phyloP scores from a whole-genome alignment of 345 rosid genomes.

The Camelina sativa region DNA sequence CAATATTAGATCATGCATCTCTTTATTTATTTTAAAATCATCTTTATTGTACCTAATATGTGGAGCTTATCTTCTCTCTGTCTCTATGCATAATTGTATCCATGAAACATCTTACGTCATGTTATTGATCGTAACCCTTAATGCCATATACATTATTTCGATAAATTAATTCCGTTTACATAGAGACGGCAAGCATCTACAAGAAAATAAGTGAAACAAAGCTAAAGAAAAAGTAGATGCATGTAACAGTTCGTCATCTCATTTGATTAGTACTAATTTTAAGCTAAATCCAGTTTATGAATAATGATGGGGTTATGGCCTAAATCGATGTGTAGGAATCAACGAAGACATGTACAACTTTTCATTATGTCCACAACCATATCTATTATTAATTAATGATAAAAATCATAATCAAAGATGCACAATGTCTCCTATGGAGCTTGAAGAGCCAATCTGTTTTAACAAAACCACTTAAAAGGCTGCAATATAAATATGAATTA shows the following conservation, averaged over 20 bases:
- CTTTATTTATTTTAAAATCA: neutral
- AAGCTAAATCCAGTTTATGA: conserved; percentile 12
- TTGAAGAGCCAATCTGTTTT: conserved; percentile 44
- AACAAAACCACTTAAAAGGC: conserved; percentile 16
- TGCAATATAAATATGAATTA: conserved; percentile 5
- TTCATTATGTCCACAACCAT: conserved; percentile 13
- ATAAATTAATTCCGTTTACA: neutral
- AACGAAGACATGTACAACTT: conserved; percentile 40
- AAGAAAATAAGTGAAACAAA: neutral
- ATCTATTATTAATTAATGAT: neutral
- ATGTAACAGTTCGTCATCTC: neutral
- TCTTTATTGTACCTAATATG: conserved; percentile 42
- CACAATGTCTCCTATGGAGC: conserved; percentile 32
- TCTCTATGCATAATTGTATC: neutral
- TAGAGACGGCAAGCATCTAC: neutral
- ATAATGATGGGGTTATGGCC: conserved; percentile 32
- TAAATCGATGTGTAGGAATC: conserved; percentile 37
- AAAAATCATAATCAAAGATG: conserved; percentile 12
- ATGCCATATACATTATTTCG: neutral
- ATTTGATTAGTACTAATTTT: conserved; percentile 25
- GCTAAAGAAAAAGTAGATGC: no score
- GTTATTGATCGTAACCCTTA: neutral
- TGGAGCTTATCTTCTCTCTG: conserved; percentile 30
- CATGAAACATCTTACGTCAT: conserved; percentile 28
- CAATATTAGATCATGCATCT: conserved; percentile 42